Percentiles rank a stretch among this genome's conserved stretches.
Conservation (phyloP, 2,329 filamentous ascomycete species). For the Aspergillus quadricinctus region DNA sequence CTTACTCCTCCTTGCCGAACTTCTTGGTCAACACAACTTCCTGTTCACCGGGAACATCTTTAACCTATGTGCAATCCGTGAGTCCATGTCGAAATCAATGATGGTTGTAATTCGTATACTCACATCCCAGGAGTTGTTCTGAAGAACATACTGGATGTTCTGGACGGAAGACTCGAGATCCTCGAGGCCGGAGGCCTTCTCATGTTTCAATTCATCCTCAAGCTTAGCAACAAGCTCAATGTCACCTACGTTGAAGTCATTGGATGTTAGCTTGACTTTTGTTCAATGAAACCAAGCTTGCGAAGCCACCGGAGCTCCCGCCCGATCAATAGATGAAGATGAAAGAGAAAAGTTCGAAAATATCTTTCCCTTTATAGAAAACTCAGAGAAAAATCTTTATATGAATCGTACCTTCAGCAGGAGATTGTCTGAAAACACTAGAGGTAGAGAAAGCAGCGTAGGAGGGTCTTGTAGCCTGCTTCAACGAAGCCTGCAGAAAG, state of each 20-base stretch:
- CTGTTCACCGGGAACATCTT: slow-evolving; percentile 79
- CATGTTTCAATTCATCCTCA: slow-evolving; percentile 75
- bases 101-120: slow-evolving; percentile 1
- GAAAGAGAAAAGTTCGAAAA: not conserved
- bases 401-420: slow-evolving; percentile 41
- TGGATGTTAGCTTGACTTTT: not conserved
- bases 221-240: slow-evolving; percentile 83
- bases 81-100: not conserved
- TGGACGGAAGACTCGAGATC: slow-evolving; percentile 72
- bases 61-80: slow-evolving; percentile 39
- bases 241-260: slow-evolving; percentile 49
- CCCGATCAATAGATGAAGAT: not conserved
- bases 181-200: slow-evolving; percentile 73
- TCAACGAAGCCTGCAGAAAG: slow-evolving; percentile 48
- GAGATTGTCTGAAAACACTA: slow-evolving; percentile 37
- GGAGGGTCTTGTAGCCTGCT: slow-evolving; percentile 38
- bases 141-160: slow-evolving; percentile 86
- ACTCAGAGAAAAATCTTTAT: not conserved
- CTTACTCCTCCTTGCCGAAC: slow-evolving; percentile 84
- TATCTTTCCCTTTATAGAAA: not conserved
- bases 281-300: not conserved
- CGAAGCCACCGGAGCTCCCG: not conserved
- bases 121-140: slow-evolving; percentile 79
- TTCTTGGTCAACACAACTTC: slow-evolving; percentile 79
- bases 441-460: slow-evolving; percentile 48